These are phyloP conservation scores for Eucalyptus lansdowneana DNA, from an alignment of 345 rosid species.

Conservation along the genomic window DNA sequence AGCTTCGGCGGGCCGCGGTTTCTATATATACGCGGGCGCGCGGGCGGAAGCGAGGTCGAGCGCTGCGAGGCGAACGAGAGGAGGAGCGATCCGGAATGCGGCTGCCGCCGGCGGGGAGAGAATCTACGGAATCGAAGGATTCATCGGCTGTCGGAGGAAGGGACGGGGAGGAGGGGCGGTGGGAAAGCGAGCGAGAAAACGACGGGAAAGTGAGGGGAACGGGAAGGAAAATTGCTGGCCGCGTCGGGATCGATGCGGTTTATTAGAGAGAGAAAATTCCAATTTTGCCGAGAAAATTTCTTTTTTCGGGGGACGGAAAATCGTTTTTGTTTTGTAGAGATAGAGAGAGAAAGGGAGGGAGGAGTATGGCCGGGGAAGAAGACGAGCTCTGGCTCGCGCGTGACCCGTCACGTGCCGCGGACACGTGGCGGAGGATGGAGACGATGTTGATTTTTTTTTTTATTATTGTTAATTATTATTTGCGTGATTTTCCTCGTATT, in stretches of 20 bases:
- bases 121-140: not conserved
- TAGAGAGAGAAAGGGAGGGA: not conserved
- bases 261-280: not conserved
- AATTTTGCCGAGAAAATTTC: not conserved
- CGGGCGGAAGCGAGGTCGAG: not conserved
- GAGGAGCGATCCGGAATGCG: not conserved
- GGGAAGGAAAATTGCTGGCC: not conserved
- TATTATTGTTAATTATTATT: not conserved
- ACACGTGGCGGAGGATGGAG: not conserved
- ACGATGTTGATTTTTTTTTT: not conserved
- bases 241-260: conserved; percentile 9
- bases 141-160: not conserved
- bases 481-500: not conserved
- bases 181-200: conserved; percentile 1
- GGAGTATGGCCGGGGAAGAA: not conserved
- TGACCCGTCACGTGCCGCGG: not conserved
- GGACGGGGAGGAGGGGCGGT: not conserved
- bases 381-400: not conserved
- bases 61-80: not conserved
- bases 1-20: not conserved
- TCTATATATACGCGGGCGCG: not conserved
- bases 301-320: not conserved
- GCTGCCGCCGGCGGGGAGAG: not conserved
- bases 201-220: not conserved
- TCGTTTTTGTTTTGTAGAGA: not conserved